Evolutionary conservation across 352 stramenopile genomes (phyloP), one percentile per base, ranked within the genome.

Genomic region (Phytopythium boreale): DNA sequence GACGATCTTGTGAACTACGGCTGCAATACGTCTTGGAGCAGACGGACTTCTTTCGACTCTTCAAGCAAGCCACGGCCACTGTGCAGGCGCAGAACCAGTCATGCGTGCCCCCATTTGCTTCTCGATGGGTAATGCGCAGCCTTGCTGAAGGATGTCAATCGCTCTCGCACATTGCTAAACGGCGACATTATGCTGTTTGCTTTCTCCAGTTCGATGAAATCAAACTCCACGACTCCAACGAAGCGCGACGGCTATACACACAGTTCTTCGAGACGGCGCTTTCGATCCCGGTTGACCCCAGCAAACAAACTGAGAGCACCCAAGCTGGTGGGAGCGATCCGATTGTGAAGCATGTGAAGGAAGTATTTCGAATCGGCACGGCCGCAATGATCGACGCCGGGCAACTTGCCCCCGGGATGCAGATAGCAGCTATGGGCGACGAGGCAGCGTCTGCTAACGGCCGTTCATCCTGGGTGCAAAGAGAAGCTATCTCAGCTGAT

Each of bases 231-330:
- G 81, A 77, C 39, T 72, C 68, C 20, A 89, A 93, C 69, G 77
- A 90, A 56, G 74, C 86, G 34, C 77, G 77, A 58, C 82, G 78
- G 34, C 69, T 91, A 41, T 93, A 93, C 66, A 68, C 82, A 22
- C 72, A 74, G 14, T 87, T 79, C 60, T 93, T 87, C 63, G 72
- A 90, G 41, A 62, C 63, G 2, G 41, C 41, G 4, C 4, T 61
- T 19, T 52, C 56, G 4, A 51, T 61, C 20, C 41, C 56, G 9
- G 14, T 61, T 17, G 17, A 53, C 19, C 6, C 37, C 0, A 37
- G 4, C 26, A 56, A 56, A 2, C 11, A 36, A 56, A 0, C 14
- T 5, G 9, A 37, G 2, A 26, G 24, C 0, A 60, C 12, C 43
- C 49, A 59, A 17, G 34, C 27, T 52, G 27, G 19, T 56, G 55